A percentile compares a stretch with the other conserved stretches of the same genome.
These are phyloP conservation scores for Starmerella apis DNA, from an alignment of 805 yeast species.

Conservation along the genomic window DNA sequence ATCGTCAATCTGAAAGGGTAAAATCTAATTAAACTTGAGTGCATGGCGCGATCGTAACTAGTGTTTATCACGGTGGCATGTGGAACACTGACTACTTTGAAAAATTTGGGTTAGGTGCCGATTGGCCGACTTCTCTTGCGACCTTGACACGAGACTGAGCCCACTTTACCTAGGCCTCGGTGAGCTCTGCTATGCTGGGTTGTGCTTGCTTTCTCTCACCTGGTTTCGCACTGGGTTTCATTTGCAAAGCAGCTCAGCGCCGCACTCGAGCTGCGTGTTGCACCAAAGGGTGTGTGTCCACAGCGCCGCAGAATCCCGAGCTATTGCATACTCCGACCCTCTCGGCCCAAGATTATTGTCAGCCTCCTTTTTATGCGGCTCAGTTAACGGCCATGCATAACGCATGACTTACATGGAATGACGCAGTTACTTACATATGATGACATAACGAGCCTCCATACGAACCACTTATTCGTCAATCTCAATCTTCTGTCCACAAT, in stretches of 20 bases:
- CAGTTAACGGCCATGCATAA: conserved; percentile 2
- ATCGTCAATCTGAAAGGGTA: no score
- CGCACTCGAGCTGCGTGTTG: background rate
- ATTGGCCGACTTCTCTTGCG: background rate
- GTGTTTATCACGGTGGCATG: background rate
- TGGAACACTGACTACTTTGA: background rate
- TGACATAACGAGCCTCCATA: no score
- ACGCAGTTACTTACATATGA: background rate
- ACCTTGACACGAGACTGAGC: conserved; percentile 1
- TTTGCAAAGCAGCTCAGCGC: background rate
- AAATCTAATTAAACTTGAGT: no score
- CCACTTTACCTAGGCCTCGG: background rate
- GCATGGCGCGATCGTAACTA: background rate
- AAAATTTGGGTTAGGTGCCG: background rate
- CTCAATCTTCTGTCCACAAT: background rate
- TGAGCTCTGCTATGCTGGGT: background rate
- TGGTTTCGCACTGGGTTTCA: background rate
- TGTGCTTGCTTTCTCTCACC: background rate
- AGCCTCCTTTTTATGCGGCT: conserved; percentile 6
- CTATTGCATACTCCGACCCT: background rate
- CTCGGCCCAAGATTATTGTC: conserved; percentile 1
- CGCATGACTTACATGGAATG: background rate
- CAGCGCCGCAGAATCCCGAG: background rate
- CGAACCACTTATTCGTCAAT: background rate
- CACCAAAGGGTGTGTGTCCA: background rate